phyloP scores from a whole-genome alignment of 2,329 filamentous ascomycete species.

The Fusarium subglutinans region DNA sequence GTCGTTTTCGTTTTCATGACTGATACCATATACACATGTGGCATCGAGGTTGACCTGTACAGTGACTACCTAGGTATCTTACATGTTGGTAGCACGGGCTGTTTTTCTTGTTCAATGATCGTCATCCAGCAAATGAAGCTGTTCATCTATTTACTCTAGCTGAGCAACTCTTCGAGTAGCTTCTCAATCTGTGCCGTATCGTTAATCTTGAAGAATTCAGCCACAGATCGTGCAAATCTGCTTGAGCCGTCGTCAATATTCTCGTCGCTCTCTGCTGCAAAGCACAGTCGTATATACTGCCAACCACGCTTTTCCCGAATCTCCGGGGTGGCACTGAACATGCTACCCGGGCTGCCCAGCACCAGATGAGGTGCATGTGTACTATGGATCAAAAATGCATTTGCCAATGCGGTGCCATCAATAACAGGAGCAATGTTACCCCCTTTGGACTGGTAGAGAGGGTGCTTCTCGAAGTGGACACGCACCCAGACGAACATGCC shows the following conservation, averaged over 20 bases:
- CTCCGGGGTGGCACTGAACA: conserved; percentile 75
- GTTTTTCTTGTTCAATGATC: background rate
- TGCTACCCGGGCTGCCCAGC: conserved; percentile 73
- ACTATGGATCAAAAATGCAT: conserved; percentile 76
- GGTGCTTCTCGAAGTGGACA: conserved; percentile 77
- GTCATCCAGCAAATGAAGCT: background rate
- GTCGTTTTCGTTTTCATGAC: background rate
- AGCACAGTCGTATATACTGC: conserved; percentile 82
- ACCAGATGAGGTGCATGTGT: conserved; percentile 75
- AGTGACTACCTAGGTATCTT: background rate
- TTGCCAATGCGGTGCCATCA: conserved; percentile 64
- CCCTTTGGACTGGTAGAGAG: conserved; percentile 62
- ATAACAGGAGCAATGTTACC: conserved; percentile 52
- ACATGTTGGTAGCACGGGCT: background rate
- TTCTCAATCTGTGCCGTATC: conserved; percentile 72
- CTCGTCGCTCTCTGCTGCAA: conserved; percentile 82
- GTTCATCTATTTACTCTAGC: background rate
- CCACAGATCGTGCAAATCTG: conserved; percentile 73
- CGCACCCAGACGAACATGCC: conserved; percentile 94
- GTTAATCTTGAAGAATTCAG: conserved; percentile 81
- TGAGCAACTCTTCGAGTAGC: conserved; percentile 55
- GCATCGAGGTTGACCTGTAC: background rate
- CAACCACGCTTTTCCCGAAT: conserved; percentile 69
- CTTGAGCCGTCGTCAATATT: conserved; percentile 70
- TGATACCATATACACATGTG: background rate